Evolutionary conservation across 768 basidiomycete genomes (phyloP), one percentile per base, ranked within the genome.

Genomic region (Arthromyces matolae): DNA sequence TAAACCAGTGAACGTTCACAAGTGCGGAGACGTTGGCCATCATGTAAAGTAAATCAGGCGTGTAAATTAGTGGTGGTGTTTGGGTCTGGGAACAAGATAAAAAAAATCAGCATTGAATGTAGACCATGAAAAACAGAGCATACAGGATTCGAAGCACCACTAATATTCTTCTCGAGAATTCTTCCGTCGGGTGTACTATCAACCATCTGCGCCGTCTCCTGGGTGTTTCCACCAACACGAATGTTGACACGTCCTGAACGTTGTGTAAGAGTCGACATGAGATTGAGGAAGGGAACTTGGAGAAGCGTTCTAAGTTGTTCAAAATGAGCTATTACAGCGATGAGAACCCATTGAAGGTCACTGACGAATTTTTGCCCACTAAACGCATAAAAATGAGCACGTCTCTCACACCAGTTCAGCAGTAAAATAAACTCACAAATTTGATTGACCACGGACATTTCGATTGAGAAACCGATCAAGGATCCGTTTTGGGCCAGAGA

Each of bases 181-280:
- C 42, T 64, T 16, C 70, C 71, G 43, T 79, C 72, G 0, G 75
- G 61, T 8, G 81, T 74, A 28, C 67, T 71, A 37, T 69, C 67
- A 8, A 80, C 80, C 50, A 80, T 62, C 4, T 65, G 59, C 8
- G 81, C 83, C 3, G 70, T 76, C 46, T 93, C 89, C 60, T 91
- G 89, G 0, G 84, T 83, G 64, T 91, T 91, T 37, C 89, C 89
- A 20, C 89, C 89, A 1, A 91, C 71, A 42, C 89, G 79, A n/a
- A 90, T 64, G 10, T 75, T 65, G 6, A 88, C 79, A 1, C 64
- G 58, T 3, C 87, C 87, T 3, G 78, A 77, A 22, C 89, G 75
- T 54, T 78, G 71, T 39, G 71, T 71, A n/a, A 93, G 69, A 52
- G 86, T 85, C 4, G 79, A 72, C 73, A 93, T 79, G 24, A 90